Evolutionary conservation across 208 protist genomes (phyloP).

Genomic region (Crithidia acanthocephali): DNA sequence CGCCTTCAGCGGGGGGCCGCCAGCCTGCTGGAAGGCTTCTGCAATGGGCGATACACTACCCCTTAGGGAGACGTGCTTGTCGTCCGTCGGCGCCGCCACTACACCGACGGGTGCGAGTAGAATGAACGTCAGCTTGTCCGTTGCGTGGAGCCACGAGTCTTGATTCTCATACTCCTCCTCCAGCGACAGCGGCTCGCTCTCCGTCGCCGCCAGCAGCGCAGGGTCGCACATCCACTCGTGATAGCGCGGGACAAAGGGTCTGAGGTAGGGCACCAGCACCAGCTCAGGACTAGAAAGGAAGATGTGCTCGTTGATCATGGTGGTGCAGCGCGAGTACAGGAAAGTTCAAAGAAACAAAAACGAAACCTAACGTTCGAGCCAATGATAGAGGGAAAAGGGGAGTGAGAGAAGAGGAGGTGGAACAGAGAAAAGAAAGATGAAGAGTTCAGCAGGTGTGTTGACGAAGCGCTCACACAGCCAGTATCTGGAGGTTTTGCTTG

Average conservation of each 20-base stretch:
- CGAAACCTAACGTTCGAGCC: too few relatives aligned
- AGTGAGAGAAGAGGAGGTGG: too few relatives aligned
- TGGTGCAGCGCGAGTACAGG: neutral
- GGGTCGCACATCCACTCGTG: slow-evolving; percentile 91
- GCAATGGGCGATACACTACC: neutral
- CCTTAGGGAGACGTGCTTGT: neutral
- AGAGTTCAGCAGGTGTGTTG: too few relatives aligned
- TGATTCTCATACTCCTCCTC: slow-evolving; percentile 92
- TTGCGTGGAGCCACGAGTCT: slow-evolving; percentile 70
- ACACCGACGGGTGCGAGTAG: slow-evolving; percentile 47
- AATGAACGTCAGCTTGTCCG: slow-evolving; percentile 94
- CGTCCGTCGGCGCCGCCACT: neutral
- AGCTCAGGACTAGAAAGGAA: slow-evolving; percentile 51
- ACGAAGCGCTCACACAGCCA: too few relatives aligned
- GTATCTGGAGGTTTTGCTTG: too few relatives aligned
- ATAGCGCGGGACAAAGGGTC: slow-evolving; percentile 81
- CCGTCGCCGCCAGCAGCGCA: slow-evolving; percentile 71
- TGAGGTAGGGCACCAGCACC: slow-evolving; percentile 85
- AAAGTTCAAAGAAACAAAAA: neutral
- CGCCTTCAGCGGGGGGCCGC: too few relatives aligned
- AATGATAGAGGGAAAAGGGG: neutral
- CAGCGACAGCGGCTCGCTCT: slow-evolving; percentile 86
- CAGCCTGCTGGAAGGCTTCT: neutral
- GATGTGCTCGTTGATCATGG: slow-evolving; percentile 88
- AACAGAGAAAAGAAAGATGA: too few relatives aligned